These are phyloP conservation scores for Thalassiosira livingstoniorum DNA, from an alignment of 352 stramenopile species.

Conservation along the genomic window DNA sequence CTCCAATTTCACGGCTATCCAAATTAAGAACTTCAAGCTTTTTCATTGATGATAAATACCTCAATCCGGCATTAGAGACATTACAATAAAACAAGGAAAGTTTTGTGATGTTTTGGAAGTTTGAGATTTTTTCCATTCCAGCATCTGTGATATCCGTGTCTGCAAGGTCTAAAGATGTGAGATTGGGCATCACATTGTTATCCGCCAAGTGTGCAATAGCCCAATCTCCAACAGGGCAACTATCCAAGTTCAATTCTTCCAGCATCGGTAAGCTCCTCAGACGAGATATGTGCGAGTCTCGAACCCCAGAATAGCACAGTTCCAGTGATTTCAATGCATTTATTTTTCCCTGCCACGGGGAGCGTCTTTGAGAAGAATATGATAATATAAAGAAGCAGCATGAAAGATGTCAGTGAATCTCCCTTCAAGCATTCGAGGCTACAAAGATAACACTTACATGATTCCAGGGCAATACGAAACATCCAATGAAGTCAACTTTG, in stretches of 20 bases:
- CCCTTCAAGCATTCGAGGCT: background rate
- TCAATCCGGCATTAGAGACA: conserved; percentile 61
- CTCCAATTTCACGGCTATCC: conserved; percentile 79
- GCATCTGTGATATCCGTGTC: conserved; percentile 82
- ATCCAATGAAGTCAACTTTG: conserved; percentile 67
- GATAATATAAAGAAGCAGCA: conserved; percentile 22
- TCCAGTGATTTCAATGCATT: conserved; percentile 73
- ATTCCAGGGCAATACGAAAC: conserved; percentile 83
- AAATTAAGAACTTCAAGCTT: conserved; percentile 77
- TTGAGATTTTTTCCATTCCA: conserved; percentile 76
- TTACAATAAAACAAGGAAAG: conserved; percentile 85
- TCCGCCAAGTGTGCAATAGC: conserved; percentile 77
- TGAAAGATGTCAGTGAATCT: background rate
- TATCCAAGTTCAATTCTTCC: conserved; percentile 83
- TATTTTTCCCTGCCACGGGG: conserved; percentile 83
- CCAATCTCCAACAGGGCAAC: conserved; percentile 75
- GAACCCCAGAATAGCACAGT: conserved; percentile 78
- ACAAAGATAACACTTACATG: conserved; percentile 37
- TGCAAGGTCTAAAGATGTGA: conserved; percentile 74
- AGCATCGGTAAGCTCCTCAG: conserved; percentile 68
- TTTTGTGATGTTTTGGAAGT: conserved; percentile 74
- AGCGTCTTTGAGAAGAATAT: no score
- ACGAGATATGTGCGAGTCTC: conserved; percentile 73
- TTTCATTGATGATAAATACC: conserved; percentile 68
- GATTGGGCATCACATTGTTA: conserved; percentile 79